Evolutionary conservation across 495 filamentous ascomycete species (phyloP), one percentile per base, ranked within the genome.

Genomic region (Penicillium argentinense): DNA sequence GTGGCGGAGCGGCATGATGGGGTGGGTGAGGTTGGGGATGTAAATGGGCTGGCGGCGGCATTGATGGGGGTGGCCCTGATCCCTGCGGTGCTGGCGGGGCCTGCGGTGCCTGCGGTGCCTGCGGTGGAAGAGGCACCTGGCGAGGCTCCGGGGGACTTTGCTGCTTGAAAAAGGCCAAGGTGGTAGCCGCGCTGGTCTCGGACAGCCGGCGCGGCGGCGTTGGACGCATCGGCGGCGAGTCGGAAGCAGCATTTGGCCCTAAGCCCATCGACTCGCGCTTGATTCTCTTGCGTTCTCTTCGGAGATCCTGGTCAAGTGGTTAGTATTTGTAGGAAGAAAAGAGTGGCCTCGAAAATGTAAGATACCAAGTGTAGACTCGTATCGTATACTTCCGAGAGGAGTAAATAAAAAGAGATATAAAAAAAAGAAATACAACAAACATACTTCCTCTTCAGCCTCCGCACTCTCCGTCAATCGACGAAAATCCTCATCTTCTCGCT

Each of bases 131-230:
- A 32, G 66, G 62, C 24, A 57, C 29, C 39, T 63, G 63, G 33
- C 69, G 72, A 29, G 70, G 70, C 43, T 75, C 72, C n/a, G 67
- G 70, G 5, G 72, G 70, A n/a, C 58, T 70, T 44, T 75, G 72
- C 45, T 75, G 72, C 45, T 75, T 73, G 59, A 75, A 72, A 39
- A 74, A 75, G n/a, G 72, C 72, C 34, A 75, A 52, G n/a, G 72
- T 75, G 6, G 72, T 75, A n/a, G 72, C 72, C 18, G 72, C 72
- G 48, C 69, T 75, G 38, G 72, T 75, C 52, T 75, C 72, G 18
- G 72, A 75, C 28, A 75, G 39, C 14, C 72, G 70, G 36, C 72
- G 70, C 23, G 69, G 66, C 42, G 69, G 66, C 39, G 70, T 67
- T 18, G 72, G 72, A 11, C 67, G 67, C 27, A 70, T 53, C 11